Evolutionary conservation across 306 rosid genomes (phyloP).

Genomic region (Lupinus albus): DNA sequence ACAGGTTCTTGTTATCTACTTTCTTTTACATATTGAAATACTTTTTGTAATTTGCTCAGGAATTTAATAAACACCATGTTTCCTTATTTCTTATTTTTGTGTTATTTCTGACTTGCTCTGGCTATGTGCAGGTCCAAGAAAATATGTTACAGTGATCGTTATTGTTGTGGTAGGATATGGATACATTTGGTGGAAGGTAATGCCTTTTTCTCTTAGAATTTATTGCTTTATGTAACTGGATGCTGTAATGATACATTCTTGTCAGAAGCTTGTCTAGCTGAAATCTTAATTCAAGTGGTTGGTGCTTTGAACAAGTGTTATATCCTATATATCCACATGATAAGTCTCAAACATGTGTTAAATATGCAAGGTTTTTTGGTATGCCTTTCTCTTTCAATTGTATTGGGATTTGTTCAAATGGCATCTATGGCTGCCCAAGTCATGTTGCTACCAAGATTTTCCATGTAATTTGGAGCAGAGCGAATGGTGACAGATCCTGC

Average conservation of each 20-base stretch:
- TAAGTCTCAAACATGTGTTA: constrained; percentile 11
- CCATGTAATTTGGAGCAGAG: not conserved
- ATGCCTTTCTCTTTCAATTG: not conserved
- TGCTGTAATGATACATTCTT: constrained; percentile 23
- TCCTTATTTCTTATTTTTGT: constrained; percentile 16
- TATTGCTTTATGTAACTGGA: constrained; percentile 32
- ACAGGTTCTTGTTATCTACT: constrained; percentile 54
- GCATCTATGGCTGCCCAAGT: constrained; percentile 24
- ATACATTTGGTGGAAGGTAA: constrained; percentile 96
- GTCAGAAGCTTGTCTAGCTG: constrained; percentile 20
- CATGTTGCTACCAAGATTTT: constrained; percentile 12
- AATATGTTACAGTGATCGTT: constrained; percentile 66
- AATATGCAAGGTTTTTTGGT: constrained; percentile 3
- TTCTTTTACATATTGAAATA: constrained; percentile 23
- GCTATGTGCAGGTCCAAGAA: constrained; percentile 59
- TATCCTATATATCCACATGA: constrained; percentile 2
- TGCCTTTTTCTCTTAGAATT: constrained; percentile 30
- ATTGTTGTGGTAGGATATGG: constrained; percentile 77
- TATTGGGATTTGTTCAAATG: constrained; percentile 26
- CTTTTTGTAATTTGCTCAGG: constrained; percentile 8
- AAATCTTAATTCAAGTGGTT: constrained; percentile 12
- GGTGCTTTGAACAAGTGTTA: not conserved
- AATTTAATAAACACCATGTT: constrained; percentile 9
- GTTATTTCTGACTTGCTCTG: constrained; percentile 42
- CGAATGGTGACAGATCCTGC: not conserved